Base-by-base conservation (phyloP, 495 filamentous ascomycete genomes). In the Aspergillus carlsbadensis region DNA sequence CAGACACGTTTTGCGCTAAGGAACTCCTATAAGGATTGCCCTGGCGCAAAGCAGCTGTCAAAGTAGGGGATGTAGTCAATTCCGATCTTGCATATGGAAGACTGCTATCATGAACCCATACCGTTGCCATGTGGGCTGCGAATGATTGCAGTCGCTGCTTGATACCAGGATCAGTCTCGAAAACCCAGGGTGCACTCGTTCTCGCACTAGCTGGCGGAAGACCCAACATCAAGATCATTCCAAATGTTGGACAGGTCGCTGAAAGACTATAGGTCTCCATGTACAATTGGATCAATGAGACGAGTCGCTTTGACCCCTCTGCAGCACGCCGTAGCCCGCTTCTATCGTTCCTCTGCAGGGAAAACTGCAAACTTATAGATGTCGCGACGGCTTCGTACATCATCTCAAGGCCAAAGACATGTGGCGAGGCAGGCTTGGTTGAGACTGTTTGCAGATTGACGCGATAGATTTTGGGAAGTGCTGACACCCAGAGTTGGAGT, bases 331-430 rank as follows among this genome's bases (percentile, higher is more conserved):
- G 52, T 33, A 60, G 51, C 3, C 64, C 51, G n/a, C 59, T 69
- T 35, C 63, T 58, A 14, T 69, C 65, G 31, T 50, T 53, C 52
- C 67, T 61, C n/a, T 67, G 64, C 6, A 60, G 31, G 0, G 71
- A 67, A 24, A 72, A 62, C 40, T 72, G 65, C 11, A 66, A 54
- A 45, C 66, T 70, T 34, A 76, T 31, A 11, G 60, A 41, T 0
- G 68, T 61, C 1, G 61, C 60, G 17, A 72, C 65, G 31, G 71
- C 65, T 53, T 75, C 67, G 35, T 73, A 73, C 35, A 67, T 69
- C 63, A 76, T 71, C 24, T 76, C 73, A 13, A 76, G 61, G 3
- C 54, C 64, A n/a, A 76, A 75, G 1, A 73, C 70, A 57, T 76
- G 73, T 1, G 73, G 73, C 0, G 71, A 70, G 0, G 66, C 64